Base-by-base conservation (phyloP, 345 rosid species). In the Lumnitzera racemosa region DNA sequence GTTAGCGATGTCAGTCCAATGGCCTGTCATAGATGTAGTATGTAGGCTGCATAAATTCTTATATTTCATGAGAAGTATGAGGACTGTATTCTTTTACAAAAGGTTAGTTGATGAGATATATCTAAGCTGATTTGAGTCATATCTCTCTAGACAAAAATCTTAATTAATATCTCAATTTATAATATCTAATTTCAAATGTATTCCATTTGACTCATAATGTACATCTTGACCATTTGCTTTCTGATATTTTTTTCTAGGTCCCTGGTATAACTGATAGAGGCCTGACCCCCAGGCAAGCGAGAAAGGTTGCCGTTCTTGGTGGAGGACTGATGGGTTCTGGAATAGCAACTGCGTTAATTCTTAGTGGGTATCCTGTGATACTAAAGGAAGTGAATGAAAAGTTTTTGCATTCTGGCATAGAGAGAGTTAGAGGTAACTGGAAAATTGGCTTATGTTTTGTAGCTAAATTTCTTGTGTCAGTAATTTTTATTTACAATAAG, bases 251-350 rank as follows among this genome's bases (percentile, higher is more conserved):
- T 51, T 52, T 57, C 56, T 72, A 92, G 98, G 83, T 94, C 72
- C 97, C 95, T 49, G 99, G 97, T 62, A 71, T 94, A 53, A 88
- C 95, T 62, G 95, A 94, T 66, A 80, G 64, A 27, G 95, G 97
- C 49, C 68, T 90, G 75, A 72, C 48, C 56, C 97, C 99, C 7
- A 80, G 96, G 70, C 79, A 51, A 67, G 80, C 84, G 67, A 86
- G 77, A 46, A 90, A 81, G 76, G 85, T 94, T 75, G 99, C 96
- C 63, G 76, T 94, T 58, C 79, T 94, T 67, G 99, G 99, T 15
- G 99, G 99, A 58, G 99, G 99, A 67, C 77, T 94, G 43, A 94
- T 94, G 99, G 99, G 99, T 59, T 94, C 97, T 59, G 99, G 99
- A 70, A 94, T 94, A 65, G 97, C 92, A 53, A 94, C 97, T 27